Conservation (phyloP, 805 yeast genomes). For the Tetrapisispora phaffii region DNA sequence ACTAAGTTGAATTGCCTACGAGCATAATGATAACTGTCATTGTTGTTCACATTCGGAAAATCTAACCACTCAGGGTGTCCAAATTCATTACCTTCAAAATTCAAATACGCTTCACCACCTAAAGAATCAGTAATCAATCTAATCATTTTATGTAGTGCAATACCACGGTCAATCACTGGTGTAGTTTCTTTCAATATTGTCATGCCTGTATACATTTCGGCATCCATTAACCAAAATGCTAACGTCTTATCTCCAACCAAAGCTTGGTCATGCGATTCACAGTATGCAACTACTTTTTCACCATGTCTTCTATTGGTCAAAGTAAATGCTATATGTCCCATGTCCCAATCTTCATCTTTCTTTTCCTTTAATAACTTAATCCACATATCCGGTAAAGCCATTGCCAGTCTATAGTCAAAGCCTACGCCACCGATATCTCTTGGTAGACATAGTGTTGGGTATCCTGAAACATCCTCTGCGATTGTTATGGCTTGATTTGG, state of each 20-base stretch:
- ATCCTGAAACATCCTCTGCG: slow-evolving; percentile 96
- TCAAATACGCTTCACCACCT: slow-evolving; percentile 96
- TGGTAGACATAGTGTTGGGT: slow-evolving; percentile 86
- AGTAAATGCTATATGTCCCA: slow-evolving; percentile 69
- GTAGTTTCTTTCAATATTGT: slow-evolving; percentile 62
- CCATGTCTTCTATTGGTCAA: slow-evolving; percentile 80
- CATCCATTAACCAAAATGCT: slow-evolving; percentile 98
- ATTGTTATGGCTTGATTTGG: slow-evolving; percentile 55
- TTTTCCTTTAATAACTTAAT: slow-evolving; percentile 80
- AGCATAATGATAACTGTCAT: slow-evolving; percentile 84
- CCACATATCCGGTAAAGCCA: slow-evolving; percentile 99
- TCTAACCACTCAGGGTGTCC: slow-evolving; percentile 99
- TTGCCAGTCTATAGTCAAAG: slow-evolving; percentile 84
- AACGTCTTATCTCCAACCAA: slow-evolving; percentile 92
- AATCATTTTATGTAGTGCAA: slow-evolving; percentile 84
- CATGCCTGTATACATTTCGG: slow-evolving; percentile 96
- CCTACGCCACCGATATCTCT: slow-evolving; percentile 77
- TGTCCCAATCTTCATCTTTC: slow-evolving; percentile 84
- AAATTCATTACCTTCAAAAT: slow-evolving; percentile 95
- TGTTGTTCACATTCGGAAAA: slow-evolving; percentile 86
- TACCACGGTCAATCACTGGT: slow-evolving; percentile 76
- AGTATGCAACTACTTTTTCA: slow-evolving; percentile 83
- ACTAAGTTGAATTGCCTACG: slow-evolving; percentile 87
- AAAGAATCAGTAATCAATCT: slow-evolving; percentile 75
- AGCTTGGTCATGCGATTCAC: slow-evolving; percentile 96